Conservation (phyloP, 805 yeast species). For the Clavispora carvajalis region DNA sequence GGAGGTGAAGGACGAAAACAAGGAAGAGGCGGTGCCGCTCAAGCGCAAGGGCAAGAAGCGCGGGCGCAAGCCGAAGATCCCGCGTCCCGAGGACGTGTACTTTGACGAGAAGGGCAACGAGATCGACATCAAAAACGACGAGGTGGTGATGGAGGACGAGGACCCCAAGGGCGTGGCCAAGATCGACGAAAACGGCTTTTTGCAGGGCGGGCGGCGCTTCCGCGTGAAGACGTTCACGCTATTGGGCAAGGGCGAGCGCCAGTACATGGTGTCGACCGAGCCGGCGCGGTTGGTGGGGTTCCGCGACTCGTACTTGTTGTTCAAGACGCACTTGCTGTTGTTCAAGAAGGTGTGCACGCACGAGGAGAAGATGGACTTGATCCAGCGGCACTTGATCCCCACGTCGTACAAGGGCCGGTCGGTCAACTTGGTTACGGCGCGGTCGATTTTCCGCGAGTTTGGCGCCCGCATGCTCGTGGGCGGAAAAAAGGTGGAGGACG, state of each 20-base stretch:
- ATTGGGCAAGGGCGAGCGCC: constrained; percentile 58
- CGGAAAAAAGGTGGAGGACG: constrained; percentile 80
- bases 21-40: constrained; percentile 18
- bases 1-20: constrained; percentile 1
- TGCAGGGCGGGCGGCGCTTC: constrained; percentile 69
- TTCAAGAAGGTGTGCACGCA: constrained; percentile 70
- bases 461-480: constrained; percentile 79
- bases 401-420: constrained; percentile 86
- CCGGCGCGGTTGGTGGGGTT: constrained; percentile 95
- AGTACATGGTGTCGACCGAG: constrained; percentile 90
- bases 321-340: constrained; percentile 77
- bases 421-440: constrained; percentile 85
- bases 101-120: constrained; percentile 69
- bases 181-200: constrained; percentile 59
- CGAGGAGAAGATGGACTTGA: constrained; percentile 77
- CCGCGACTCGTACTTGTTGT: constrained; percentile 83
- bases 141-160: constrained; percentile 61
- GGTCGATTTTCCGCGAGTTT: constrained; percentile 84
- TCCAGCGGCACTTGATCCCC: constrained; percentile 76
- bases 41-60: constrained; percentile 24
- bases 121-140: constrained; percentile 63
- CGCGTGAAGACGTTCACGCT: constrained; percentile 66
- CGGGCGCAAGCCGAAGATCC: constrained; percentile 37
- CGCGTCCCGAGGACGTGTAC: constrained; percentile 34
- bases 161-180: constrained; percentile 79